Conservation (phyloP, 2,329 filamentous ascomycete genomes). For the Bipolaris cookei region DNA sequence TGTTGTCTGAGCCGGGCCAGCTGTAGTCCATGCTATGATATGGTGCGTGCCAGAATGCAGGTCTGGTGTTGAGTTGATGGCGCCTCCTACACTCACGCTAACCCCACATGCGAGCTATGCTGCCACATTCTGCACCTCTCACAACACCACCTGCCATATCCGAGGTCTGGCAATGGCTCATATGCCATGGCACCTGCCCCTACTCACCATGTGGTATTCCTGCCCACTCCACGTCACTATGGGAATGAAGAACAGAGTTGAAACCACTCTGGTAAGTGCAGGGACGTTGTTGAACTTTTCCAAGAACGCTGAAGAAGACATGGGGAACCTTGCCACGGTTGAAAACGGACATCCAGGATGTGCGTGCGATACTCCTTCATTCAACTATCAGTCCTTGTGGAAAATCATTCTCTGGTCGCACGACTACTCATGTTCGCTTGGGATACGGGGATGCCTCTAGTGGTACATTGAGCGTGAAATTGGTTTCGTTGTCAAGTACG, state of each 20-base stretch:
- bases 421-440: conserved; percentile 54
- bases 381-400: conserved; percentile 56
- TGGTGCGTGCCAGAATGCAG: neutral
- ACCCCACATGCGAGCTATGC: neutral
- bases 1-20: neutral
- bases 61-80: neutral
- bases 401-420: conserved; percentile 56
- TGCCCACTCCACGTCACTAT: conserved; percentile 42
- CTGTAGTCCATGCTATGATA: neutral
- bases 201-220: neutral
- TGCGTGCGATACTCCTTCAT: conserved; percentile 41
- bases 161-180: conserved; percentile 19
- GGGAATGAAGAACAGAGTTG: conserved; percentile 50
- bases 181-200: conserved; percentile 4
- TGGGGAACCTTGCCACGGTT: conserved; percentile 49
- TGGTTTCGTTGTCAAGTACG: conserved; percentile 37
- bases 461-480: conserved; percentile 51
- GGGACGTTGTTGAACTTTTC: conserved; percentile 54
- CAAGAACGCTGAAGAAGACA: conserved; percentile 53
- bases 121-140: conserved; percentile 7
- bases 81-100: neutral
- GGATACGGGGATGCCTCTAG: conserved; percentile 57
- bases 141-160: conserved; percentile 8
- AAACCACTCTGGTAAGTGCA: conserved; percentile 53
- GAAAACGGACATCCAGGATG: conserved; percentile 53